A percentile compares a stretch with the other conserved stretches of the same genome.
Evolutionary conservation across 2,329 filamentous ascomycete genomes (phyloP).

Genomic region (Domatiomyces catenatus): DNA sequence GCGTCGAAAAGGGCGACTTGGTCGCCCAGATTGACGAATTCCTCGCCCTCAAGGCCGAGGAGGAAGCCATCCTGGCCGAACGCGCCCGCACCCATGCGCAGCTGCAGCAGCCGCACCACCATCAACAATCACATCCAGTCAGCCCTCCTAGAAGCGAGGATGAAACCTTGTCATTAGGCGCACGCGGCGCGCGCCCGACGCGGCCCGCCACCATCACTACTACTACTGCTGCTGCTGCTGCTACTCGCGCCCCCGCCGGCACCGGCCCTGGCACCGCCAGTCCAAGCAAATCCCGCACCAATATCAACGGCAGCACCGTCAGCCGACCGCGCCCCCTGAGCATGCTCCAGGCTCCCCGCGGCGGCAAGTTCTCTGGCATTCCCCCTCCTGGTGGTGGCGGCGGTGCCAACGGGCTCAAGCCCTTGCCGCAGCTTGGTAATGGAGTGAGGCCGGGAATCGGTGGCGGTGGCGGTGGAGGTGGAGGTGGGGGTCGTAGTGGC

Average conservation of each 20-base stretch:
- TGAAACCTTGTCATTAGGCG: constrained; percentile 3
- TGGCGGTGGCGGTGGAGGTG: constrained; percentile 5
- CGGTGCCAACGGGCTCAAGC: constrained; percentile 5
- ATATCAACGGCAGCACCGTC: constrained; percentile 2
- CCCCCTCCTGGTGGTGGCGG: constrained; percentile 13
- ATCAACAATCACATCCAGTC: constrained; percentile 13
- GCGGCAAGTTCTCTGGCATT: constrained; percentile 15
- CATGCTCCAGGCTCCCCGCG: constrained; percentile 15
- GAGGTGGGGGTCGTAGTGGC: constrained; percentile 14
- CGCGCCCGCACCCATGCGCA: constrained; percentile 2
- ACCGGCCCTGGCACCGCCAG: constrained; percentile 2
- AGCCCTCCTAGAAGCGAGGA: constrained; percentile 17
- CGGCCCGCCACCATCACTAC: constrained; percentile 3
- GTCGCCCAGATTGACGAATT: constrained; percentile 34
- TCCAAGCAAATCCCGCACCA: constrained; percentile 13
- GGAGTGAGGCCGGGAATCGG: constrained; percentile 2
- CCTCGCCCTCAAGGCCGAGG: constrained; percentile 26
- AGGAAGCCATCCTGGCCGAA: constrained; percentile 12
- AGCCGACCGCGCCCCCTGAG: constrained; percentile 14
- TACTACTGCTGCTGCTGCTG: no score
- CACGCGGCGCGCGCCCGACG: background rate
- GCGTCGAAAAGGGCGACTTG: constrained; percentile 32
- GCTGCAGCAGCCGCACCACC: constrained; percentile 1
- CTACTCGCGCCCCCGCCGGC: no score
- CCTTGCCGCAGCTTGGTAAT: constrained; percentile 11